Evolutionary conservation across 495 filamentous ascomycete species (phyloP).

Genomic region (Paragyromitra xinjiangensis): DNA sequence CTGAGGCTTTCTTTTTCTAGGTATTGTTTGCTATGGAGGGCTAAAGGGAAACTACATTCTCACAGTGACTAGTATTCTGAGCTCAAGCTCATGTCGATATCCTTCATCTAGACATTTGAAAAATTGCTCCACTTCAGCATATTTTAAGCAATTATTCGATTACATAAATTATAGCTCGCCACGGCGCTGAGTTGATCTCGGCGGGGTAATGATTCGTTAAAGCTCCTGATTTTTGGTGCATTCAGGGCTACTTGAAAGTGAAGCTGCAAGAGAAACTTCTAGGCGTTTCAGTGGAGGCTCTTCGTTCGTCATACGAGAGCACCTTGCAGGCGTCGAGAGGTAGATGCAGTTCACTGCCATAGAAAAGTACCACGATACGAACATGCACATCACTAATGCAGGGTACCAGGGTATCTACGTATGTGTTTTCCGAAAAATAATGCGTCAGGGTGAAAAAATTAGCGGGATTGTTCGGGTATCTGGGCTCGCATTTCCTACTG

Average conservation of each 20-base stretch:
- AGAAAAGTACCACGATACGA: constrained; percentile 17
- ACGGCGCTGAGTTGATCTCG: not conserved
- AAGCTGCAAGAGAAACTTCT: constrained; percentile 20
- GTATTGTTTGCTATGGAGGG: not conserved
- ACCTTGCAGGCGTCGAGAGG: constrained; percentile 1
- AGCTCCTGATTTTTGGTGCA: not conserved
- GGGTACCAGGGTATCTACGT: constrained; percentile 22
- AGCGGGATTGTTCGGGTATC: constrained; percentile 9
- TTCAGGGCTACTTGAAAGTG: constrained; percentile 2
- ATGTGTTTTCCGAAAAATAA: constrained; percentile 2
- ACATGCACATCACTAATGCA: constrained; percentile 35
- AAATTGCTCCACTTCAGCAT: not conserved
- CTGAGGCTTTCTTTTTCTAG: not conserved
- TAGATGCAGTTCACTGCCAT: constrained; percentile 1
- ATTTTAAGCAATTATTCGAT: not conserved
- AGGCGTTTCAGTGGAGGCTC: constrained; percentile 5
- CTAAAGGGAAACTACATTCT: not conserved
- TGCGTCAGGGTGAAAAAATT: constrained; percentile 10
- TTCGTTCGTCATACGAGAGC: not conserved
- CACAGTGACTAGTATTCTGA: not conserved
- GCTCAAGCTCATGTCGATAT: not conserved
- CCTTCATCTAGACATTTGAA: not conserved
- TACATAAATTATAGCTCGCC: not conserved
- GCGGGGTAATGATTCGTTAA: not conserved
- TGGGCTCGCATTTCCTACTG: constrained; percentile 14